Conservation (phyloP, 2,329 filamentous ascomycete species). For the Coniochaeta sp. region DNA sequence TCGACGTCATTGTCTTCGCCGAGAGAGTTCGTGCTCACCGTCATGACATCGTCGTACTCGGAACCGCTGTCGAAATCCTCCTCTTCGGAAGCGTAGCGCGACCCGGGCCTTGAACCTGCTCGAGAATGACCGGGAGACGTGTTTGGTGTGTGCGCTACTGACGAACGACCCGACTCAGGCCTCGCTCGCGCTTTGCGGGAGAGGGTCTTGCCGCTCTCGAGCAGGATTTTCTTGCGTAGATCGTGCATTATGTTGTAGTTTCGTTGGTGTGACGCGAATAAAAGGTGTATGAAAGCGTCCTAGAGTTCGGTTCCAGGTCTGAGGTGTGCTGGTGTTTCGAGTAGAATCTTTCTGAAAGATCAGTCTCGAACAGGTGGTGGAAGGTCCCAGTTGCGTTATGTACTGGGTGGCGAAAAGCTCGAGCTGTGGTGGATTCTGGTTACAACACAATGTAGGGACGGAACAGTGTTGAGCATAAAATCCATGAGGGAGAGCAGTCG, state of each 20-base stretch:
- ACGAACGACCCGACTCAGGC: slow-evolving; percentile 49
- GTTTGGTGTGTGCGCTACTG: slow-evolving; percentile 47
- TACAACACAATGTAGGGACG: not conserved
- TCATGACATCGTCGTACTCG: slow-evolving; percentile 41
- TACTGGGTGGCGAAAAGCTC: not conserved
- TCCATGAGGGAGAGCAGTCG: not conserved
- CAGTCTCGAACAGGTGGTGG: not conserved
- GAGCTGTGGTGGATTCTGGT: not conserved
- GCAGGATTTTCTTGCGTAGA: slow-evolving; percentile 58
- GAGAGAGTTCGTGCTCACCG: slow-evolving; percentile 37
- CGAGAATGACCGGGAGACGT: slow-evolving; percentile 53
- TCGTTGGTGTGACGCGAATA: not conserved
- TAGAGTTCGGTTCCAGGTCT: not conserved
- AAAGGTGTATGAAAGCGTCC: not conserved
- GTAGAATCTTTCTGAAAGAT: not conserved
- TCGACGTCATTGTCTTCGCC: slow-evolving; percentile 53
- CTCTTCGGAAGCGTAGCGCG: slow-evolving; percentile 56
- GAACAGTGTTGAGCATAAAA: not conserved
- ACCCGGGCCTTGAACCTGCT: slow-evolving; percentile 33
- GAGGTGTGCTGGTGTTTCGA: not conserved
- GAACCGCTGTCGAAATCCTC: slow-evolving; percentile 44
- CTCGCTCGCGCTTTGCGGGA: slow-evolving; percentile 59
- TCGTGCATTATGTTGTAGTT: slow-evolving; percentile 47
- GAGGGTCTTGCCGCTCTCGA: slow-evolving; percentile 63
- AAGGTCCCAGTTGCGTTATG: not conserved